phyloP scores from a whole-genome alignment of 352 stramenopile genomes.

The Phytophthora pseudosyringae region DNA sequence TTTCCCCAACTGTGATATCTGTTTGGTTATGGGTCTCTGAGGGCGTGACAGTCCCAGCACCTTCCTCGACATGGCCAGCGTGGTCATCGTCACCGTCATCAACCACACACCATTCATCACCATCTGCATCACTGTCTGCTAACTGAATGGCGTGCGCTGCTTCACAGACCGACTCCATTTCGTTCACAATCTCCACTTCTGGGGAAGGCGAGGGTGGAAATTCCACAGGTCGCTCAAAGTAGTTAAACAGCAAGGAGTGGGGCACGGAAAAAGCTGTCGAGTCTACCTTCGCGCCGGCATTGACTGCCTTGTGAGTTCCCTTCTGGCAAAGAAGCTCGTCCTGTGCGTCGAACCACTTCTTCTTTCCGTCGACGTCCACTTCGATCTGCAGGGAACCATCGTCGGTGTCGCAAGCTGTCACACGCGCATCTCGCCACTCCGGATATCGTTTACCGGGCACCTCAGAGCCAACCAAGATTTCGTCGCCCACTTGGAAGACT shows the following conservation, averaged over 20 bases:
- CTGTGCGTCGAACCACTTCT: constrained; percentile 69
- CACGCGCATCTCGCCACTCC: constrained; percentile 62
- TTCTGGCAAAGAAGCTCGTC: constrained; percentile 67
- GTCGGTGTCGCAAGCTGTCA: constrained; percentile 39
- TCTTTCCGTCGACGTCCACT: constrained; percentile 49
- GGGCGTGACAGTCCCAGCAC: neutral
- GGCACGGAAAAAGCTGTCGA: constrained; percentile 1
- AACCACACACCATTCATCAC: constrained; percentile 41
- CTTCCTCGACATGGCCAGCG: neutral
- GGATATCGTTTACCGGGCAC: constrained; percentile 50
- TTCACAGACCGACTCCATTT: constrained; percentile 17
- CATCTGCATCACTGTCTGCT: constrained; percentile 19
- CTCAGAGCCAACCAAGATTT: constrained; percentile 56
- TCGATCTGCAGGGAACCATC: constrained; percentile 45
- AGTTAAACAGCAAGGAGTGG: constrained; percentile 20
- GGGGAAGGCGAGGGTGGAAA: neutral
- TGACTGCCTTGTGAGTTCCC: constrained; percentile 64
- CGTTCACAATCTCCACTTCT: neutral
- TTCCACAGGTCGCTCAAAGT: constrained; percentile 26
- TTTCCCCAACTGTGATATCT: constrained; percentile 1
- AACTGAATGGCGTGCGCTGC: constrained; percentile 19
- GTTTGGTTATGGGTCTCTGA: constrained; percentile 1
- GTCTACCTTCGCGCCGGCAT: constrained; percentile 29
- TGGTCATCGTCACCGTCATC: constrained; percentile 5
- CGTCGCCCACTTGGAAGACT: constrained; percentile 60